Base-by-base conservation (phyloP, 2,329 filamentous ascomycete genomes). In the Fusarium sp. region DNA sequence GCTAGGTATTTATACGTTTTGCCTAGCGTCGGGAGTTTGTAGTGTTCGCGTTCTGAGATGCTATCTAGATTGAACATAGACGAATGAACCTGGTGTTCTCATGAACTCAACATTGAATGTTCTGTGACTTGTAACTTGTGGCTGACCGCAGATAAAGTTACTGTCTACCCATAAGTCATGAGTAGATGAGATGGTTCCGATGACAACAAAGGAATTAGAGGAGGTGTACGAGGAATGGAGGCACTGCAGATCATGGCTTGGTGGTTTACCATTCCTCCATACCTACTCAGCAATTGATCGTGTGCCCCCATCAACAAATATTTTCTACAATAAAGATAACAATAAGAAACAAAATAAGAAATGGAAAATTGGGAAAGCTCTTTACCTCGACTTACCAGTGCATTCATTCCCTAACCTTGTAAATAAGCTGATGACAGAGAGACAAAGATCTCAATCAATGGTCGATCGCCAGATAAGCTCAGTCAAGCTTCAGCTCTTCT, bases 191-290 rank as follows among this genome's bases (percentile, higher is more conserved):
- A 27, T 37, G 12, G 7, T 52, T 18, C 6, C 16, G 9, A 40
- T 12, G 13, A 14, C 11, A 27, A 53, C 27, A 57, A 57, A 42
- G 20, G 30, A 34, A 32, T 18, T 42, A 14, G 22, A 37, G 30
- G 13, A 49, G 53, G 24, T 37, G 53, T 13, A n/a, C 10, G 56
- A 59, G 58, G 58, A 61, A 61, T 59, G 53, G 24, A 47, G 7
- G 53, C 9, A 37, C 41, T 49, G 58, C 11, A 47, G 41, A 56
- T 57, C 57, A 57, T 42, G 51, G 51, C 51, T 34, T 47, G 42
- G 18, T 60, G 24, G 34, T 41, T n/a, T 16, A n/a, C 18, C 18
- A 14, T 25, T 5, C 20, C 13, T 16, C 7, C n/a, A n/a, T n/a
- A n/a, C n/a, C 41, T 29, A 22, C 29, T 32, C 30, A 37, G 57